phyloP scores from a whole-genome alignment of 129 eudicot genomes.

The Logfia minima region DNA sequence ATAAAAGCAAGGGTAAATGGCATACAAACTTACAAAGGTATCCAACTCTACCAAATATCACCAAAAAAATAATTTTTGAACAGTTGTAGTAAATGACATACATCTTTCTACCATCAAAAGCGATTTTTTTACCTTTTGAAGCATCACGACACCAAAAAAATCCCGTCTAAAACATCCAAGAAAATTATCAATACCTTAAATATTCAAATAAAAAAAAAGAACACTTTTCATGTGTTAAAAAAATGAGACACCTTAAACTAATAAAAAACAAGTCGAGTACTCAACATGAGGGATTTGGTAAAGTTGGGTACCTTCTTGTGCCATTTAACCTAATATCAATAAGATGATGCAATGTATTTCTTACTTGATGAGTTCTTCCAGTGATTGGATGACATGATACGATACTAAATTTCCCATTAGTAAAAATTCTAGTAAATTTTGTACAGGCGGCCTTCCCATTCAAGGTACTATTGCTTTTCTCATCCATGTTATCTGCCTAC shows the following conservation, averaged over 20 bases:
- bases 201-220: not conserved
- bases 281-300: not conserved
- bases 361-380: constrained; percentile 98
- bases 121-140: not conserved
- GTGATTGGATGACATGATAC: constrained; percentile 91
- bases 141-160: not conserved
- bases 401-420: constrained; percentile 77
- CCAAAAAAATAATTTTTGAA: not conserved
- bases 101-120: not conserved
- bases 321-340: not conserved
- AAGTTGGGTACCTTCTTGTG: not conserved
- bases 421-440: constrained; percentile 71
- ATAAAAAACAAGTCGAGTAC: not conserved
- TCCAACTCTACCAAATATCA: not conserved
- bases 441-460: constrained; percentile 94
- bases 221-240: not conserved
- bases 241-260: not conserved
- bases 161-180: not conserved
- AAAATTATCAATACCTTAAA: not conserved
- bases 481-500: constrained; percentile 49
- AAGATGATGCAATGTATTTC: not conserved
- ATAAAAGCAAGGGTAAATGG: not conserved
- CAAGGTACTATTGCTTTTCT: constrained; percentile 25
- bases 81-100: not conserved
- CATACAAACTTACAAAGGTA: not conserved